Percentiles rank a stretch among this genome's conserved stretches.
phyloP scores from a whole-genome alignment of 768 basidiomycete genomes.

The Tricholoma furcatifolium region DNA sequence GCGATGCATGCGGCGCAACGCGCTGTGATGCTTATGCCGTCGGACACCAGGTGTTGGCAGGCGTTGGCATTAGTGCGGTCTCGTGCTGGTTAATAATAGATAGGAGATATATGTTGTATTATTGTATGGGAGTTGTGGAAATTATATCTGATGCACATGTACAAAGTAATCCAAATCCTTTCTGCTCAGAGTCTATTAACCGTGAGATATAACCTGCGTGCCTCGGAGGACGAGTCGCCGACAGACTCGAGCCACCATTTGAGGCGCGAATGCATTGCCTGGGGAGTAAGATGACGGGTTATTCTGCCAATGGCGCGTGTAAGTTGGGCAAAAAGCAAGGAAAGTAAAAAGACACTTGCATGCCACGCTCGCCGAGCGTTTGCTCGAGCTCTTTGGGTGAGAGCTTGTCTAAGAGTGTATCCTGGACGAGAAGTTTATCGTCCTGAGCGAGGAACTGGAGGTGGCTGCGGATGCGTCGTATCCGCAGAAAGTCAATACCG shows the following conservation, averaged over 20 bases:
- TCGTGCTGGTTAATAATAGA: slow-evolving; percentile 11
- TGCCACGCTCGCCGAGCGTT: slow-evolving; percentile 73
- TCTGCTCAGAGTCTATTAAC: slow-evolving; percentile 23
- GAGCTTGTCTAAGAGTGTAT: slow-evolving; percentile 43
- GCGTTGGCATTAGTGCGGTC: slow-evolving; percentile 54
- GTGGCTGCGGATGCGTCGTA: slow-evolving; percentile 41
- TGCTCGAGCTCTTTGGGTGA: slow-evolving; percentile 56
- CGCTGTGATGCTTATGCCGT: slow-evolving; percentile 62
- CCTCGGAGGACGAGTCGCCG: slow-evolving; percentile 31
- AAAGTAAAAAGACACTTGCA: slow-evolving; percentile 49
- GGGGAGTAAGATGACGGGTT: slow-evolving; percentile 36
- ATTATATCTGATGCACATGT: slow-evolving; percentile 14
- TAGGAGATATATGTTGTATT: slow-evolving; percentile 12
- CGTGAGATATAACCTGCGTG: slow-evolving; percentile 53
- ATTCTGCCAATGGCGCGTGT: slow-evolving; percentile 24
- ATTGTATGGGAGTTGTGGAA: slow-evolving; percentile 1
- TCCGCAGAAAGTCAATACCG: slow-evolving; percentile 41
- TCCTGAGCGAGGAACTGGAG: slow-evolving; percentile 54
- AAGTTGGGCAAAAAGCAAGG: not conserved
- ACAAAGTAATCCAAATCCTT: slow-evolving; percentile 6
- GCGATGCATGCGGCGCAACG: slow-evolving; percentile 55
- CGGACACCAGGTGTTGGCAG: slow-evolving; percentile 52
- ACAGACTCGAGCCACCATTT: slow-evolving; percentile 65
- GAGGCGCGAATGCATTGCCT: slow-evolving; percentile 48
- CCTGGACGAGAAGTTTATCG: slow-evolving; percentile 58